Evolutionary conservation across 345 rosid species (phyloP), one percentile per base, ranked within the genome.

Genomic region (Euphorbia lathyris): DNA sequence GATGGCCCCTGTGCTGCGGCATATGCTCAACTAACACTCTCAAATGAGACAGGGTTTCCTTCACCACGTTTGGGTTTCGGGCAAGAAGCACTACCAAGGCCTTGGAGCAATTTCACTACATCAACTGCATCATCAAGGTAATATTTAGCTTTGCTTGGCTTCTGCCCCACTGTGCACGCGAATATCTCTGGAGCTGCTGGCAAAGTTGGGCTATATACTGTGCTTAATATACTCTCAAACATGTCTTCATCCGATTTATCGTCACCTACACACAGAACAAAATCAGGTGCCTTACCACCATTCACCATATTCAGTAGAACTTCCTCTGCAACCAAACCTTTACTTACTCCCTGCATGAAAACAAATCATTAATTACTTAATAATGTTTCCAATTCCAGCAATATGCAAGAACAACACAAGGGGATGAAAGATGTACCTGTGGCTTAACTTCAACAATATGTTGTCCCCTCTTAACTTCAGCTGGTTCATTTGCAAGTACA

Each of bases 171-270:
- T 0, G 96, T 92, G 85, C 98, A 90, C 13, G 98, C 98, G 40
- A 88, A 88, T 25, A 92, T 86, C 78, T 92, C 96, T 0, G 93
- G 96, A 71, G 81, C 65, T 53, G 52, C 65, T n/a, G 87, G 87
- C 69, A 85, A 76, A 32, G 85, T 83, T 3, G 87, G 82, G 73
- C 76, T 62, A 36, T 84, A 77, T 66, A 81, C 79, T n/a, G 82
- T 79, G 74, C 78, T 82, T 48, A 78, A 73, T 77, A 90, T 86
- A 82, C 92, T 88, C 78, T 89, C 87, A 71, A 92, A 92, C 97
- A 92, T 92, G 79, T 92, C 97, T 67, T 92, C 96, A 72, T 92
- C 97, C 23, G 96, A 92, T 85, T 85, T 83, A 79, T 92, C 98
- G 70, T 92, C 98, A 30, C 96, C 96, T 67, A 90, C 78, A 69